These are phyloP conservation scores for Dendrocalamus sinicus DNA, from an alignment of 176 grass and related monocot genomes.

Conservation along the genomic window DNA sequence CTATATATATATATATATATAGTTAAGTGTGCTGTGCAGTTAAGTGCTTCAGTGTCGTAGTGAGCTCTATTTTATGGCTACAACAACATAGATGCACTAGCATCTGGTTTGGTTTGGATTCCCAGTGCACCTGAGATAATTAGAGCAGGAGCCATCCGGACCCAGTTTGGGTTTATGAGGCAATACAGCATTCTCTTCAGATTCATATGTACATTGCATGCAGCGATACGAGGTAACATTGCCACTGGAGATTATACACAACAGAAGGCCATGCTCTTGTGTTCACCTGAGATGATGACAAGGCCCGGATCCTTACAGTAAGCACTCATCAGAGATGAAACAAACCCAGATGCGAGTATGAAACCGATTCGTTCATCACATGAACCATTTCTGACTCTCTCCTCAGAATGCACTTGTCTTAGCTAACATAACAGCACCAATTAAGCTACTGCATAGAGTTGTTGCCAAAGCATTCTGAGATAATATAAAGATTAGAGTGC, in stretches of 20 bases:
- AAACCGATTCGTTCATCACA: no score
- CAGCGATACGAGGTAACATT: neutral
- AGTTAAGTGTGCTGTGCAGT: conserved; percentile 27
- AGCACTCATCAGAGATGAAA: neutral
- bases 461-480: no score
- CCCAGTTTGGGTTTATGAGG: no score
- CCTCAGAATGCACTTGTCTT: no score
- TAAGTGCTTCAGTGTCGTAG: neutral
- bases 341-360: no score
- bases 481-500: no score
- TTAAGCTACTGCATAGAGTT: no score
- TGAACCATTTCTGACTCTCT: neutral
- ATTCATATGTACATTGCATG: neutral
- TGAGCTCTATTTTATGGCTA: neutral
- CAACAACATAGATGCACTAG: no score
- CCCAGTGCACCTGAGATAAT: no score
- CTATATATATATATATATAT: conserved; percentile 29
- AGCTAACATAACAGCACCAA: no score
- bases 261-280: neutral
- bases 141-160: no score
- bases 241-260: neutral
- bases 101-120: no score
- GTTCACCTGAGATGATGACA: neutral
- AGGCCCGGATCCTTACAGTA: neutral
- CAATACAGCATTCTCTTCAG: neutral